Percentiles rank a stretch among this genome's conserved stretches.
Conservation (phyloP, 2,329 filamentous ascomycete species). For the Pseudopithomyces maydicus region DNA sequence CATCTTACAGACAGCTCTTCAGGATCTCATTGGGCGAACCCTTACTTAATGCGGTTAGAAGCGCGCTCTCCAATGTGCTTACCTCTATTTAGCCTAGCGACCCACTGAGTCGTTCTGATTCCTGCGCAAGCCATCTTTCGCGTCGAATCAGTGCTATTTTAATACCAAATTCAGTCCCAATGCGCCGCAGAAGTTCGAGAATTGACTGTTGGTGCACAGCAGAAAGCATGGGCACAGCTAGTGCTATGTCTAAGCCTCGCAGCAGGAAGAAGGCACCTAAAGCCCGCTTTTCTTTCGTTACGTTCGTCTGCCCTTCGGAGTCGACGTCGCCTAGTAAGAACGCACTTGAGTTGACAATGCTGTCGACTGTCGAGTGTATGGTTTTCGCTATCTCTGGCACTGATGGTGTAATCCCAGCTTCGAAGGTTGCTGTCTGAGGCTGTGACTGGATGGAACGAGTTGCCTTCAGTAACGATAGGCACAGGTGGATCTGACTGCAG, state of each 20-base stretch:
- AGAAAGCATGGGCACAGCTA: neutral
- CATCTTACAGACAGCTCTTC: no score
- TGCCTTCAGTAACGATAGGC: neutral
- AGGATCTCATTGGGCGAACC: neutral
- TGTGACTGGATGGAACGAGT: neutral
- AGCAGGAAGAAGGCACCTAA: slow-evolving; percentile 5
- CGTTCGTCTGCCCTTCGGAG: neutral
- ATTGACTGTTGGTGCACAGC: neutral
- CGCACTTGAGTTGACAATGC: neutral
- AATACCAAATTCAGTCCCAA: slow-evolving; percentile 1
- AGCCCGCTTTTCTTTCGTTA: neutral
- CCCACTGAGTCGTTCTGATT: neutral
- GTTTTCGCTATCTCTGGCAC: neutral
- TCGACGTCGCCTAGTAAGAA: slow-evolving; percentile 3
- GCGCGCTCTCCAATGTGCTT: neutral
- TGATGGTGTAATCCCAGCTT: neutral
- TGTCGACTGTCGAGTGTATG: neutral
- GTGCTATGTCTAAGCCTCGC: neutral
- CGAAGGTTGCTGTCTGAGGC: neutral
- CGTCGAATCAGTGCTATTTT: neutral
- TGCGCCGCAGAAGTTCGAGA: neutral
- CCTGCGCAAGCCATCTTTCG: neutral
- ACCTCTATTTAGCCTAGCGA: neutral
- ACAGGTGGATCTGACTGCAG: slow-evolving; percentile 1
- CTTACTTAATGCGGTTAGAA: neutral